phyloP scores from a whole-genome alignment of 768 basidiomycete species.

The Podaxis sp. region DNA sequence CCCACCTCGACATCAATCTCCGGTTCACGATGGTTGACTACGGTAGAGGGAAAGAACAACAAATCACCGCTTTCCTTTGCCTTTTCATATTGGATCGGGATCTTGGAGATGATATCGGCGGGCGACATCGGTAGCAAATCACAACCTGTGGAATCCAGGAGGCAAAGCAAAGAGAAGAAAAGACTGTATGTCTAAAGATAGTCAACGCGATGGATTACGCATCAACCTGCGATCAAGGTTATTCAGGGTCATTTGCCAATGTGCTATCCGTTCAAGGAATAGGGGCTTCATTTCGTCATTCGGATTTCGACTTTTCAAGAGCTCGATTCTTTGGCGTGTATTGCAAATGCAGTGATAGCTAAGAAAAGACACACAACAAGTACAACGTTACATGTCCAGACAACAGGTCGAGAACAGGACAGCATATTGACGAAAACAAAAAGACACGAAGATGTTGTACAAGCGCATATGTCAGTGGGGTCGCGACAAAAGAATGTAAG shows the following conservation, averaged over 20 bases:
- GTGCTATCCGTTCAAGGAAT: not conserved
- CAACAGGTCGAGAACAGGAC: conserved; percentile 1
- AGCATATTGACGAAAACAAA: not conserved
- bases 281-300: not conserved
- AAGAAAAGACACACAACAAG: not conserved
- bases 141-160: not conserved
- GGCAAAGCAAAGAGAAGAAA: not conserved
- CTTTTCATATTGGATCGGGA: conserved; percentile 55
- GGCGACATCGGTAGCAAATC: conserved; percentile 26
- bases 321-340: conserved; percentile 1
- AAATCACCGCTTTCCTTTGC: conserved; percentile 66
- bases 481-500: conserved; percentile 7
- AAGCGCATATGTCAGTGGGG: not conserved
- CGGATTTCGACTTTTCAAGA: not conserved
- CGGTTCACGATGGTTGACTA: conserved; percentile 44
- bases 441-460: not conserved
- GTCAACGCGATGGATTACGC: not conserved
- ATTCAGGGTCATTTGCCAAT: not conserved
- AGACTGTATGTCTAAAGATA: not conserved
- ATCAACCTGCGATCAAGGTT: not conserved
- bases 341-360: not conserved
- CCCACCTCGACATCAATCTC: conserved; percentile 66
- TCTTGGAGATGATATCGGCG: conserved; percentile 50
- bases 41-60: conserved; percentile 75
- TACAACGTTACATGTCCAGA: not conserved